A percentile compares a stretch with the other conserved stretches of the same genome.
These are phyloP conservation scores for Lachancea dasiensis DNA, from an alignment of 805 yeast genomes.

Conservation along the genomic window DNA sequence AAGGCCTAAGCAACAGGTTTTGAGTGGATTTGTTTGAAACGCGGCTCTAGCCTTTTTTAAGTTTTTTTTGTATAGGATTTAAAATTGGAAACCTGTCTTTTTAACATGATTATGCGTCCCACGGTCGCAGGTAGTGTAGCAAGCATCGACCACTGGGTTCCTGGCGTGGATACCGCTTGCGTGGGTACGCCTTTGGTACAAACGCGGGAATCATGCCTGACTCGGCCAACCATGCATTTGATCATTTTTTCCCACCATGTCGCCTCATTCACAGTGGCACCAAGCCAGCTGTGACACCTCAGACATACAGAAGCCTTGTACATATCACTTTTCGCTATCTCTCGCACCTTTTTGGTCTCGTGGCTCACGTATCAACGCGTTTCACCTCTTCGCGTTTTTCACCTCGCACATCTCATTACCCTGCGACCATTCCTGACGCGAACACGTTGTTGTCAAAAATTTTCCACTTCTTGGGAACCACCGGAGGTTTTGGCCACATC, in stretches of 20 bases:
- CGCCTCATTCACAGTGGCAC: too few species aligned
- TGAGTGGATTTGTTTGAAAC: neutral
- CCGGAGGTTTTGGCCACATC: neutral
- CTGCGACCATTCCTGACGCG: neutral
- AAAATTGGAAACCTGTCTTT: neutral
- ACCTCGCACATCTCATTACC: conserved; percentile 1
- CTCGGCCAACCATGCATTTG: too few species aligned
- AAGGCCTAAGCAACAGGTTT: conserved; percentile 36
- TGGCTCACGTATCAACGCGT: neutral
- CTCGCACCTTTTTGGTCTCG: neutral
- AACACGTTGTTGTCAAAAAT: too few species aligned
- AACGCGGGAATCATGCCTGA: too few species aligned
- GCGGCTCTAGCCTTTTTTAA: neutral
- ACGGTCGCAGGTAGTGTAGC: too few species aligned
- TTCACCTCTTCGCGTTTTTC: neutral
- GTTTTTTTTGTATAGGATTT: conserved; percentile 1
- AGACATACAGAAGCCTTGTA: too few species aligned
- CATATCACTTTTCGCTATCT: too few species aligned
- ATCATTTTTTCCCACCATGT: too few species aligned
- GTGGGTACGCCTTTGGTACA: too few species aligned
- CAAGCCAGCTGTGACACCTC: too few species aligned
- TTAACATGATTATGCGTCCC: neutral
- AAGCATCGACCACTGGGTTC: too few species aligned
- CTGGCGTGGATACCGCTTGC: too few species aligned
- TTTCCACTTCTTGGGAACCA: neutral